Conservation (phyloP, 2,329 filamentous ascomycete species). For the Lachnellula cervina region DNA sequence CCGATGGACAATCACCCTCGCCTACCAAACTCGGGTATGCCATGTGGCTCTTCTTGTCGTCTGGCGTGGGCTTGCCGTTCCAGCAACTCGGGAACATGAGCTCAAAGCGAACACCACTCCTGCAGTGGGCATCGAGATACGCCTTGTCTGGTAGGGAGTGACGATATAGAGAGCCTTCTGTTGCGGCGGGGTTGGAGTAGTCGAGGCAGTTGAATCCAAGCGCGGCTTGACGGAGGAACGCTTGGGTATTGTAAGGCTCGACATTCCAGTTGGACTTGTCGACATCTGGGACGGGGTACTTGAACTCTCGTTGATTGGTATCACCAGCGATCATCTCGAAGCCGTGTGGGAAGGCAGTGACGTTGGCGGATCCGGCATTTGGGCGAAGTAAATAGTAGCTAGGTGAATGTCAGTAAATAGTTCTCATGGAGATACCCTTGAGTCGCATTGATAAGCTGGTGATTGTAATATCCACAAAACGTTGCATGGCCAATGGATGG, state of each 20-base stretch:
- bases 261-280: constrained; percentile 65
- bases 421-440: neutral
- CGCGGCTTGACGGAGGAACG: constrained; percentile 70
- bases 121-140: constrained; percentile 75
- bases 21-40: constrained; percentile 75
- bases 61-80: constrained; percentile 58
- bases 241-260: constrained; percentile 54
- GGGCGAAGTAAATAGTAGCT: constrained; percentile 83
- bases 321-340: constrained; percentile 83
- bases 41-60: constrained; percentile 62
- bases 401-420: constrained; percentile 7
- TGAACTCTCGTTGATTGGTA: constrained; percentile 63
- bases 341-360: constrained; percentile 68
- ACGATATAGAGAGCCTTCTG: constrained; percentile 63
- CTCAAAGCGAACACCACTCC: constrained; percentile 76
- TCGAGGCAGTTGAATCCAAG: constrained; percentile 94
- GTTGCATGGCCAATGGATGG: no score
- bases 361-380: constrained; percentile 45
- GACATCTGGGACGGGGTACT: constrained; percentile 59
- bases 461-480: neutral
- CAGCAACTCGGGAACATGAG: constrained; percentile 88
- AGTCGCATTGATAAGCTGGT: neutral
- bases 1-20: constrained; percentile 68
- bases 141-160: constrained; percentile 76
- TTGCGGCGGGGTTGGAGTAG: constrained; percentile 47